Base-by-base conservation (phyloP, 2,329 filamentous ascomycete species). In the Calycina herbarum region DNA sequence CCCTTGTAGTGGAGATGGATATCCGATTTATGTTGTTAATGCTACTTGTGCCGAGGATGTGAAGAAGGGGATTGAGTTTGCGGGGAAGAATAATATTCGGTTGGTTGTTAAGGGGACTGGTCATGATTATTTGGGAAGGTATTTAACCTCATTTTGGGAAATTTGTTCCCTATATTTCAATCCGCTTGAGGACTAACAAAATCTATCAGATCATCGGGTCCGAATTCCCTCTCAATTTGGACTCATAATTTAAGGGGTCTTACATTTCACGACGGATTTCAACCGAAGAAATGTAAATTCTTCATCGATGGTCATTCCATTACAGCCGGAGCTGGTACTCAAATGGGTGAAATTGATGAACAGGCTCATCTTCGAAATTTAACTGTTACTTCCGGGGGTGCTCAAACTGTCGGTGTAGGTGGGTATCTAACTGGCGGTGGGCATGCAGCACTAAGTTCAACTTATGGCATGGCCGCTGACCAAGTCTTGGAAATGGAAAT, bases 401-500 rank as follows among this genome's bases (percentile, higher is more conserved):
- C 80, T 45, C 81, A 81, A 56, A 82, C 82, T 0, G 87, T 90
- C 1, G 83, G 85, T 0, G 78, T 86, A 0, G 86, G 86, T 6
- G 88, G 87, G 0, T 90, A 86, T 62, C 78, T 83, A 2, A 85
- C 86, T 15, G 87, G 86, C 0, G 88, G 85, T 1, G 88, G 88
- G 0, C 87, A 90, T 73, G 83, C 80, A 0, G 74, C 84, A 0
- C 76, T 89, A 1, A 76, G 78, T 0, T 82, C 85, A 0, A 79
- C 77, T 1, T 84, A 83, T 67, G 88, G 88, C 0, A 75, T 91
- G n/a, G 87, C 78, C 1, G 85, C 84, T 0, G 88, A 90, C 69
- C 83, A 89, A 54, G 83, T 87, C 1, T 75, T 90, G 3, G 80
- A 87, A 69, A 81, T 85, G 76, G 81, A 86, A 35, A 76, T 88